These are phyloP conservation scores for Peribolospora baueri DNA, from an alignment of 768 basidiomycete species.

Conservation along the genomic window DNA sequence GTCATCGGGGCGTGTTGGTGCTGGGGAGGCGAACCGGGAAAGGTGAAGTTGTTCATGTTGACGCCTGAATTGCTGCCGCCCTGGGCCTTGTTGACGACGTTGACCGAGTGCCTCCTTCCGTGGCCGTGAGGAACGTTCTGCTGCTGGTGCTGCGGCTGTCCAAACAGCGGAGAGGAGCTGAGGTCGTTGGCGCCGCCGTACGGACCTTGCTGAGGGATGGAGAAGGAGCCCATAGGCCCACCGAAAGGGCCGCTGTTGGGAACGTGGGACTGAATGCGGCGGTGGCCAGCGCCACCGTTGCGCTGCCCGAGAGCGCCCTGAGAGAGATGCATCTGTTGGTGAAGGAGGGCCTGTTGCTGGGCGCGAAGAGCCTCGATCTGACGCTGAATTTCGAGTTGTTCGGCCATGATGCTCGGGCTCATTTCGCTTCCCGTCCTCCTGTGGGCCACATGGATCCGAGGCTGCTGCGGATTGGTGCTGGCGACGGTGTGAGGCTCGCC, in stretches of 20 bases:
- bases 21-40: constrained; percentile 18
- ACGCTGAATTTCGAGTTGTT: constrained; percentile 17
- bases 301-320: background rate
- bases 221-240: background rate
- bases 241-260: constrained; percentile 26
- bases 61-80: constrained; percentile 26
- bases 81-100: constrained; percentile 54
- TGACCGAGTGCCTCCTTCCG: constrained; percentile 71
- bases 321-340: constrained; percentile 5
- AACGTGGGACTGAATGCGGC: constrained; percentile 51
- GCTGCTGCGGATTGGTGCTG: background rate
- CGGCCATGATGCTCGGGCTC: background rate
- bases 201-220: constrained; percentile 14
- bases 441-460: background rate
- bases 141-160: constrained; percentile 28
- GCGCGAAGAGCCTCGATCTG: constrained; percentile 21
- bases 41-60: constrained; percentile 1
- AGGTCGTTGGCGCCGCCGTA: constrained; percentile 14
- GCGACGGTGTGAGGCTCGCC: too few species aligned
- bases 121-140: constrained; percentile 31
- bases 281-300: constrained; percentile 25
- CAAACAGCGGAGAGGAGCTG: constrained; percentile 20
- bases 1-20: constrained; percentile 19
- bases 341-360: constrained; percentile 18
- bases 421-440: background rate